These are phyloP conservation scores for Leucogyrophana mollusca DNA, from an alignment of 768 basidiomycete species.

Conservation along the genomic window DNA sequence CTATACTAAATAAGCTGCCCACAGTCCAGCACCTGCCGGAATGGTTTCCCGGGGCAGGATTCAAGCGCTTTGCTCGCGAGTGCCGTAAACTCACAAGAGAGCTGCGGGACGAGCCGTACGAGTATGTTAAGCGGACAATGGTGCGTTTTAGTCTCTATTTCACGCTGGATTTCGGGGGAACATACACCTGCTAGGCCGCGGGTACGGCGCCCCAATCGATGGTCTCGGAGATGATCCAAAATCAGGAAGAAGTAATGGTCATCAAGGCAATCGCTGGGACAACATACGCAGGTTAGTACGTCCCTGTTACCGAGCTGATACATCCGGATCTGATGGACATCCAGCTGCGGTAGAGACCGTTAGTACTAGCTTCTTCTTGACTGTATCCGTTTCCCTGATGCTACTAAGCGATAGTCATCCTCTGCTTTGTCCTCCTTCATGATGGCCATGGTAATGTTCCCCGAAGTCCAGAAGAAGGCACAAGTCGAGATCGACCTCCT, in stretches of 20 bases:
- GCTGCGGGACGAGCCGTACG: constrained; percentile 13
- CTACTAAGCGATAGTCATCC: constrained; percentile 11
- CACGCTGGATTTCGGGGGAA: background rate
- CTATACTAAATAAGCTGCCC: background rate
- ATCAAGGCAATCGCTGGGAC: constrained; percentile 31
- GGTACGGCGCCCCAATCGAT: constrained; percentile 18
- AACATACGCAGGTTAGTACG: constrained; percentile 25
- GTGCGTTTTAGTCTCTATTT: background rate
- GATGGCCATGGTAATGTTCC: constrained; percentile 24
- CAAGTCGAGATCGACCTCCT: constrained; percentile 26
- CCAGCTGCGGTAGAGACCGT: constrained; percentile 23
- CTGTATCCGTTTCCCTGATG: too few relatives aligned
- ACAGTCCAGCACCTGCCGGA: constrained; percentile 25
- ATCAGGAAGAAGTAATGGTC: constrained; percentile 21
- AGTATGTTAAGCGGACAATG: constrained; percentile 19
- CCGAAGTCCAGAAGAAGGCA: constrained; percentile 20
- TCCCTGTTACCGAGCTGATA: background rate
- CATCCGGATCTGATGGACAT: background rate
- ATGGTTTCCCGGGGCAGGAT: constrained; percentile 30
- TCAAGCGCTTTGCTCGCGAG: constrained; percentile 19
- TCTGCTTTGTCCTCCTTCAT: constrained; percentile 24
- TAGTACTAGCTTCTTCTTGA: background rate
- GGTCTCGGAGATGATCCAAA: constrained; percentile 20
- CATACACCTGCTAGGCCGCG: background rate
- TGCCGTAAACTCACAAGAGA: constrained; percentile 17